A percentile compares a stretch with the other conserved stretches of the same genome.
Conservation (phyloP, 805 yeast genomes). For the Helenozyma baotianmanensis region DNA sequence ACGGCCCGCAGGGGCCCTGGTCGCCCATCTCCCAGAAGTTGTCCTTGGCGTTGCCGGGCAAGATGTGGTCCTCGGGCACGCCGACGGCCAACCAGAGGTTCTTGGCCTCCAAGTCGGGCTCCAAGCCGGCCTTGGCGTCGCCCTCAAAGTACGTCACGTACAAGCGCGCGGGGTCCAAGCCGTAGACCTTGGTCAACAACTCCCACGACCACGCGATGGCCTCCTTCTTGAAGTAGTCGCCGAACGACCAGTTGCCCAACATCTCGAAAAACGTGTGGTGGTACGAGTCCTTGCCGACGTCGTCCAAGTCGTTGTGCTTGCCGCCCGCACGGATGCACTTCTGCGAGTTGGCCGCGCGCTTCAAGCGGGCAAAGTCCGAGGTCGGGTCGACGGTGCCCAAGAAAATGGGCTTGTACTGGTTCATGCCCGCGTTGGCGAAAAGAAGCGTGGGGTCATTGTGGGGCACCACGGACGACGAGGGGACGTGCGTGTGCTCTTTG, state of each 20-base stretch:
- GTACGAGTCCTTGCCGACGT: slow-evolving; percentile 95
- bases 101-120: slow-evolving; percentile 92
- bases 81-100: slow-evolving; percentile 83
- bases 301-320: slow-evolving; percentile 96
- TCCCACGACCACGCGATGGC: slow-evolving; percentile 92
- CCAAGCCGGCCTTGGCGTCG: slow-evolving; percentile 73
- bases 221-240: slow-evolving; percentile 95
- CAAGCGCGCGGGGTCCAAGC: slow-evolving; percentile 70
- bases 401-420: slow-evolving; percentile 96
- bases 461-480: slow-evolving; percentile 93
- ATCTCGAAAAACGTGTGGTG: slow-evolving; percentile 99
- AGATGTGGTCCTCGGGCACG: slow-evolving; percentile 84
- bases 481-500: slow-evolving; percentile 72
- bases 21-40: slow-evolving; percentile 99
- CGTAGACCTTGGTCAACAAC: slow-evolving; percentile 78
- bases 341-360: slow-evolving; percentile 92
- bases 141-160: slow-evolving; percentile 98
- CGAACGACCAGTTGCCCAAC: slow-evolving; percentile 99
- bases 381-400: slow-evolving; percentile 96
- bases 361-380: slow-evolving; percentile 76
- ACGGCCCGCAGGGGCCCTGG: slow-evolving; percentile 99
- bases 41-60: slow-evolving; percentile 87
- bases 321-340: slow-evolving; percentile 99
- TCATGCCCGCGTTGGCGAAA: slow-evolving; percentile 99
- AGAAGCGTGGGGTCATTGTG: slow-evolving; percentile 96